Conservation (phyloP, 2,329 filamentous ascomycete species). For the Aspergillus unguis region DNA sequence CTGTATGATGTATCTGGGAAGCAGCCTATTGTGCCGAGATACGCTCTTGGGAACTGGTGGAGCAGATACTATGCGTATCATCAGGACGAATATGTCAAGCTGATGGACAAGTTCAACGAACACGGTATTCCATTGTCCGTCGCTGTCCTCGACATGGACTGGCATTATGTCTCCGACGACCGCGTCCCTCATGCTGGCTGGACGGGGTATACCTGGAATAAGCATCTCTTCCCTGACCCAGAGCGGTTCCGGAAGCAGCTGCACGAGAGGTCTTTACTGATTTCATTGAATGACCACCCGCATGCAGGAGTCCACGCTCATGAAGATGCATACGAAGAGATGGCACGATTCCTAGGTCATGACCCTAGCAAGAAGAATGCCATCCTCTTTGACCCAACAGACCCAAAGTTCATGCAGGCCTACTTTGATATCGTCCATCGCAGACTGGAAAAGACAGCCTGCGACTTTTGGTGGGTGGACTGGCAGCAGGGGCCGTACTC, state of each 20-base stretch:
- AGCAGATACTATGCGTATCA: conserved; percentile 60
- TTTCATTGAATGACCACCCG: conserved; percentile 62
- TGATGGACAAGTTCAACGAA: conserved; percentile 56
- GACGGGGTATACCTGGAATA: conserved; percentile 64
- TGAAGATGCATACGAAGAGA: conserved; percentile 56
- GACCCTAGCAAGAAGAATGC: conserved; percentile 51
- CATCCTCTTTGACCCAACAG: conserved; percentile 56
- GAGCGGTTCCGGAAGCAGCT: conserved; percentile 50
- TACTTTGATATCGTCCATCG: conserved; percentile 59
- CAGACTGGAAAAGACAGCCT: conserved; percentile 53
- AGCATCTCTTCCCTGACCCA: conserved; percentile 56
- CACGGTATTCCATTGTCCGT: conserved; percentile 56
- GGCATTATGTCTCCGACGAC: conserved; percentile 56
- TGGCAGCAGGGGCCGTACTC: conserved; percentile 63
- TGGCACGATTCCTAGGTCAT: conserved; percentile 52
- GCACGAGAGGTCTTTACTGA: conserved; percentile 51
- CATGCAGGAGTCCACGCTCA: conserved; percentile 56
- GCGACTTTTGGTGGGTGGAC: conserved; percentile 67
- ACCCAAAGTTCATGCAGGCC: conserved; percentile 54
- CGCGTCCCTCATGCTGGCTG: conserved; percentile 51
- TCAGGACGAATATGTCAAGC: conserved; percentile 53
- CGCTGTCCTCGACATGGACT: conserved; percentile 64
- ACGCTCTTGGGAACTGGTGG: conserved; percentile 65
- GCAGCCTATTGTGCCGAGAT: conserved; percentile 56
- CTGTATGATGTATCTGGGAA: conserved; percentile 56